A percentile compares a stretch with the other conserved stretches of the same genome.
Conservation (phyloP, 345 rosid species). For the Lepidium sativum region DNA sequence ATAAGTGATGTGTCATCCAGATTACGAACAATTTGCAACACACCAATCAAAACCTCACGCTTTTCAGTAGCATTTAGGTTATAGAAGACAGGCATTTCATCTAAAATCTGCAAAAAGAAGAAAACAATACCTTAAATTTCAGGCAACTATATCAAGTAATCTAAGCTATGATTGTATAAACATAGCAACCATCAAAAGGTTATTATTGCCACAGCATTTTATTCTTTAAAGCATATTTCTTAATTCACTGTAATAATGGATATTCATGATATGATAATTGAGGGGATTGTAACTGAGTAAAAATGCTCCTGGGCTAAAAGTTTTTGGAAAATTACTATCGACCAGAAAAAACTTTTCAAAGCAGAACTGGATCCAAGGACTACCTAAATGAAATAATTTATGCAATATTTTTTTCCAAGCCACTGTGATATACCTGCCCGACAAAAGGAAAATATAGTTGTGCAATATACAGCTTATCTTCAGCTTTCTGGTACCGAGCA, state of each 20-base stretch:
- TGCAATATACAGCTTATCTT: slow-evolving; percentile 94
- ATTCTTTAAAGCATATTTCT: too few species aligned
- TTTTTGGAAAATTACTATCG: neutral
- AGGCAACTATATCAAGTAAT: neutral
- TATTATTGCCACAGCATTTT: slow-evolving; percentile 1
- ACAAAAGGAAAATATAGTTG: slow-evolving; percentile 91
- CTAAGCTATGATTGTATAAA: neutral
- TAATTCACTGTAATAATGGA: too few species aligned
- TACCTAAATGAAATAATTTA: slow-evolving; percentile 8
- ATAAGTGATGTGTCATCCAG: slow-evolving; percentile 86
- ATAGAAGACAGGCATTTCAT: slow-evolving; percentile 99
- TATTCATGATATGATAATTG: neutral
- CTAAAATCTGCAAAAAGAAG: slow-evolving; percentile 69
- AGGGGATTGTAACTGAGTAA: slow-evolving; percentile 2
- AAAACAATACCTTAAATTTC: slow-evolving; percentile 18
- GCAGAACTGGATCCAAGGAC: neutral
- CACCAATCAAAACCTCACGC: slow-evolving; percentile 90
- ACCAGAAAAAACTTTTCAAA: neutral
- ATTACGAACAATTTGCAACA: slow-evolving; percentile 89
- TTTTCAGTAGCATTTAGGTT: slow-evolving; percentile 88
- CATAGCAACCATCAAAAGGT: neutral
- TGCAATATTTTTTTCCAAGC: neutral
- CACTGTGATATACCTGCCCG: slow-evolving; percentile 57
- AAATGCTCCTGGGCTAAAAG: neutral
- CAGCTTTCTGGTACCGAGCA: slow-evolving; percentile 95